These are phyloP conservation scores for Perkinsus marinus DNA, from an alignment of 169 alveolate genomes.

Conservation along the genomic window DNA sequence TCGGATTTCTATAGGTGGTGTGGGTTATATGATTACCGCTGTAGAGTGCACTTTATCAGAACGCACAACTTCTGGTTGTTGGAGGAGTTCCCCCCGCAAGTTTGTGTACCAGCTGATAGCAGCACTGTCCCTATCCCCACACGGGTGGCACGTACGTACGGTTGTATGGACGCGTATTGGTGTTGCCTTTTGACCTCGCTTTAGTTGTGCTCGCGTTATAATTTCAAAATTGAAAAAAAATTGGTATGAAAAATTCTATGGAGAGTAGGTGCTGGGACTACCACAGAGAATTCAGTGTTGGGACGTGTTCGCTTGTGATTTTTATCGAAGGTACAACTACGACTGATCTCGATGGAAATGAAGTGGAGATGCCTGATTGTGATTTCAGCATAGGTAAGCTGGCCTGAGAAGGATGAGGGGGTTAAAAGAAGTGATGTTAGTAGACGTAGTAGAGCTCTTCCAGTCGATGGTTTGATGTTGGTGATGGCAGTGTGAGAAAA, in stretches of 20 bases:
- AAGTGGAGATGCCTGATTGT: not conserved
- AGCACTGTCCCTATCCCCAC: not conserved
- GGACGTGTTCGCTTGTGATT: not conserved
- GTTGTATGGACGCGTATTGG: not conserved
- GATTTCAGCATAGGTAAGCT: not conserved
- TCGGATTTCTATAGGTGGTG: not conserved
- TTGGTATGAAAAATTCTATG: too few relatives aligned
- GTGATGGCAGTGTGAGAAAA: too few relatives aligned
- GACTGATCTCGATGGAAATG: not conserved
- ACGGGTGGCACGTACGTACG: not conserved
- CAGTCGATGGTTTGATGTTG: too few relatives aligned
- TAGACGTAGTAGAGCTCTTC: too few relatives aligned
- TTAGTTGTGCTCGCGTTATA: too few relatives aligned
- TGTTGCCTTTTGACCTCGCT: too few relatives aligned
- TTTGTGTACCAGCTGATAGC: not conserved
- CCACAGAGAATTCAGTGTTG: too few relatives aligned
- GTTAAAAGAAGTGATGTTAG: too few relatives aligned
- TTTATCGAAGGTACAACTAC: not conserved
- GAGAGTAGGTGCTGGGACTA: too few relatives aligned
- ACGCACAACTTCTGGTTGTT: not conserved
- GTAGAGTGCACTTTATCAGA: not conserved
- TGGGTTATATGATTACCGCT: too few relatives aligned
- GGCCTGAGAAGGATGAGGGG: too few relatives aligned
- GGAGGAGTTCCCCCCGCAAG: not conserved
- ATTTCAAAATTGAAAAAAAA: too few relatives aligned